Evolutionary conservation across 1,284 basidiomycete species (phyloP), one percentile per base, ranked within the genome.

Genomic region (Rhodofomes roseus): DNA sequence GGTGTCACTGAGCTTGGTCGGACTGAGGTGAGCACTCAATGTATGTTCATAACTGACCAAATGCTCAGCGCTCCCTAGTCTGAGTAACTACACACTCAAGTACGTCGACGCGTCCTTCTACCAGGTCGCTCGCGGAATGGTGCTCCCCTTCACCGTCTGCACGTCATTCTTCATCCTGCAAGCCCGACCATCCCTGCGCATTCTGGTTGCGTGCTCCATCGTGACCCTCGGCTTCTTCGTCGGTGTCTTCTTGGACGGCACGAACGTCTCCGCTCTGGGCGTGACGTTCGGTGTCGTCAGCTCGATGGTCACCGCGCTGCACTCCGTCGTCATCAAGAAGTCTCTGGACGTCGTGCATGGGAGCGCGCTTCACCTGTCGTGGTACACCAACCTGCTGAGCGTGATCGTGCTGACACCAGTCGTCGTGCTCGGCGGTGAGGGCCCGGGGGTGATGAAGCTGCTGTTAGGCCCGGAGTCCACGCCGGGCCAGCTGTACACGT

Each of bases 51-150:
- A n/a, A 16, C 18, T 25, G 2, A 11, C 34, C n/a, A 20, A 6
- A 39, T 27, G 53, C 12, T 52, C 41, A 48, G 14, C 14, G 36
- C 37, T 34, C 37, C 9, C 18, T 70, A 93, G 90, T 66, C 91
- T 92, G 73, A 93, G 91, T 76, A 96, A 95, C 71, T 94, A 90
- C 70, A 95, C 92, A 57, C 81, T 95, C 53, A 91, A 94, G 84
- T 92, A 89, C 68, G 93, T 95, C 67, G 93, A 95, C 62, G 91
- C 93, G 5, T 95, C 93, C 0, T 95, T 95, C 74, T 95, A 95
- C 71, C 92, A 93, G 76, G 87, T 95, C 61, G 92, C 92, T 1
- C 87, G 92, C n/a, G 92, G 92, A 18, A 80, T 95, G 62, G 82
- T 95, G 31, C 83, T 95, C 36, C 93, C 93, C 0, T 91, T 93